A percentile compares a stretch with the other conserved stretches of the same genome.
Evolutionary conservation across 129 eudicot genomes (phyloP).

Genomic region (Kitagawia praeruptora): DNA sequence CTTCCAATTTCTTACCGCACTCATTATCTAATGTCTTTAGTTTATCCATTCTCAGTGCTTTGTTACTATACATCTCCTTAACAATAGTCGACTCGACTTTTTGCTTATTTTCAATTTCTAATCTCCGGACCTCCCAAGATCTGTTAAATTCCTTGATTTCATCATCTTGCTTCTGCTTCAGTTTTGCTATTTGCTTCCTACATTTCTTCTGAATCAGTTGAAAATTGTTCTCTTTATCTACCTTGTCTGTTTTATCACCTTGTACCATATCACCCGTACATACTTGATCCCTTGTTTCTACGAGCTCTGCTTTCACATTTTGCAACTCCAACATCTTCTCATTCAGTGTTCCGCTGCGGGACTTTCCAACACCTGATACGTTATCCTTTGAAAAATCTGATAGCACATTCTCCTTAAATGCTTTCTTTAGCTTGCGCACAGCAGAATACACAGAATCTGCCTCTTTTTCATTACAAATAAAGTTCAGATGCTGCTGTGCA

Average conservation of each 20-base stretch:
- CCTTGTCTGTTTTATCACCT: constrained; percentile 1
- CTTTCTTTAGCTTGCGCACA: constrained; percentile 41
- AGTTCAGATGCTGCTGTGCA: constrained; percentile 49
- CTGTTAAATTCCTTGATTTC: constrained; percentile 22
- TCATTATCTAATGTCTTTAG: constrained; percentile 19
- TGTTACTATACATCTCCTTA: constrained; percentile 16
- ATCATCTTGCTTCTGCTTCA: constrained; percentile 14
- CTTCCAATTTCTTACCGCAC: constrained; percentile 26
- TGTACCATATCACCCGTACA: not conserved
- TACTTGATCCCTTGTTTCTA: not conserved
- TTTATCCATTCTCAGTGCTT: constrained; percentile 9
- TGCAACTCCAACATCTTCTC: constrained; percentile 1
- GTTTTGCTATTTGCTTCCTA: constrained; percentile 22
- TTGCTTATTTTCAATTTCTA: constrained; percentile 15
- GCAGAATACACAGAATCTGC: constrained; percentile 38
- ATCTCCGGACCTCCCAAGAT: constrained; percentile 24
- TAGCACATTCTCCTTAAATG: constrained; percentile 25
- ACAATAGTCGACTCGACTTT: constrained; percentile 15
- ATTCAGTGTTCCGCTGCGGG: constrained; percentile 12
- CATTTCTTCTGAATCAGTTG: constrained; percentile 16
- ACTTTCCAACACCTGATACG: constrained; percentile 13
- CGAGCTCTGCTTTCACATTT: not conserved
- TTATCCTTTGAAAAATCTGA: constrained; percentile 15
- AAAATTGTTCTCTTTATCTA: not conserved
- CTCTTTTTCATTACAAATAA: constrained; percentile 53